Conservation (phyloP, 2,329 filamentous ascomycete species). For the Hymenoscyphus occultus region DNA sequence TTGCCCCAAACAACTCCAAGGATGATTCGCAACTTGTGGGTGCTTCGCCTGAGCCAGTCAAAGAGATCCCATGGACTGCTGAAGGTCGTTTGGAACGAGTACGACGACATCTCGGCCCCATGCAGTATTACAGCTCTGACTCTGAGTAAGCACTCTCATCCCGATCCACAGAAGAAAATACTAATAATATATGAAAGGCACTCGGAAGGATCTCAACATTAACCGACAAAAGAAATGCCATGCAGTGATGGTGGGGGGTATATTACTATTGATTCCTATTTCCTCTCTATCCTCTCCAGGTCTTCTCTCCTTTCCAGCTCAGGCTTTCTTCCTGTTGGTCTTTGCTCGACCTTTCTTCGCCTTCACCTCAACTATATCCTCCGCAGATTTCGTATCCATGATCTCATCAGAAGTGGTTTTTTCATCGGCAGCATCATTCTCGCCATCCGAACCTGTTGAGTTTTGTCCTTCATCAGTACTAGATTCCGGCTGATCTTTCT, state of each 20-base stretch:
- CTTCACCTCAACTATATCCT: background rate
- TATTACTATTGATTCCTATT: background rate
- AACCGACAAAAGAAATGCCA: background rate
- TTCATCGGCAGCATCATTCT: constrained; percentile 8
- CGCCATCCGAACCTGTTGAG: background rate
- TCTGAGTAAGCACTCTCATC: background rate
- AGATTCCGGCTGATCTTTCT: constrained; percentile 13
- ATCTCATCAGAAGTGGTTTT: constrained; percentile 15
- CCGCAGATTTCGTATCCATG: constrained; percentile 21
- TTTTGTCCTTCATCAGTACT: constrained; percentile 10
- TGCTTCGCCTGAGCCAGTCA: background rate
- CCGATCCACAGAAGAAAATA: background rate
- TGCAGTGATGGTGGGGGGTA: background rate
- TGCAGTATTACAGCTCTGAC: background rate
- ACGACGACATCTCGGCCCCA: background rate
- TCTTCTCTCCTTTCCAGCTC: background rate
- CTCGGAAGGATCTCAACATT: background rate
- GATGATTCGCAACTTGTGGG: background rate
- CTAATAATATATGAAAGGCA: background rate
- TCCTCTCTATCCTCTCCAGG: background rate
- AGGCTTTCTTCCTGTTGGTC: background rate
- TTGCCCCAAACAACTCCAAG: background rate
- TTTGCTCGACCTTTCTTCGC: background rate
- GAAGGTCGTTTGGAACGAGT: background rate
- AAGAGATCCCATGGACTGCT: background rate